Conservation (phyloP, 495 filamentous ascomycete species). For the Aspergillus biplanus region DNA sequence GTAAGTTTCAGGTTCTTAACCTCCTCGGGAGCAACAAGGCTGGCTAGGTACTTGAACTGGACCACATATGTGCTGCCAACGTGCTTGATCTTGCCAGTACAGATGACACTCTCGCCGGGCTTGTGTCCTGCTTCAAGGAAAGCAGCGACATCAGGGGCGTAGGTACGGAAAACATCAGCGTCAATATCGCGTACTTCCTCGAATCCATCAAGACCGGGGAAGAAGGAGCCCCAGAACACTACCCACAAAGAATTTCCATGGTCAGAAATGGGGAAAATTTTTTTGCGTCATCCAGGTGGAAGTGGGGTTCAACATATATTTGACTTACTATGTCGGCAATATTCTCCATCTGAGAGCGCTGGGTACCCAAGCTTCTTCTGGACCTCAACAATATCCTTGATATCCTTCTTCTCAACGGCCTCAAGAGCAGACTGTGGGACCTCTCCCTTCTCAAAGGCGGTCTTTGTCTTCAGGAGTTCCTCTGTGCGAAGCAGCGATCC, state of each 20-base stretch:
- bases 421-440: slow-evolving; percentile 41
- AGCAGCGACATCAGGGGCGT: slow-evolving; percentile 79
- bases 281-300: neutral
- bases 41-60: slow-evolving; percentile 72
- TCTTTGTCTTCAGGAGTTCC: slow-evolving; percentile 65
- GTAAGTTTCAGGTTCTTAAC: slow-evolving; percentile 73
- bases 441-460: slow-evolving; percentile 57
- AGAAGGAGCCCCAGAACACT: slow-evolving; percentile 77
- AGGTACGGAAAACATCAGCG: slow-evolving; percentile 67
- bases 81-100: slow-evolving; percentile 73
- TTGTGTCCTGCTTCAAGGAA: slow-evolving; percentile 72
- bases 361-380: slow-evolving; percentile 70
- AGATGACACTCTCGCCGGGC: slow-evolving; percentile 74
- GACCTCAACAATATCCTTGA: slow-evolving; percentile 65
- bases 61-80: slow-evolving; percentile 62
- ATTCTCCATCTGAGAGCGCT: slow-evolving; percentile 77
- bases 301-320: slow-evolving; percentile 1
- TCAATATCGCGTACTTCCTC: slow-evolving; percentile 62
- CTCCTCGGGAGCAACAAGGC: slow-evolving; percentile 58
- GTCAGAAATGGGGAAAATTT: slow-evolving; percentile 5
- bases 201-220: slow-evolving; percentile 74
- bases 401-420: slow-evolving; percentile 64
- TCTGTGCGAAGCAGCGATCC: slow-evolving; percentile 80
- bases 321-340: slow-evolving; percentile 61
- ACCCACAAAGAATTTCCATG: slow-evolving; percentile 7